Percentiles rank a stretch among this genome's conserved stretches.
These are phyloP conservation scores for Agarophyton chilense DNA, from an alignment of 23 red algal genomes.

Conservation along the genomic window DNA sequence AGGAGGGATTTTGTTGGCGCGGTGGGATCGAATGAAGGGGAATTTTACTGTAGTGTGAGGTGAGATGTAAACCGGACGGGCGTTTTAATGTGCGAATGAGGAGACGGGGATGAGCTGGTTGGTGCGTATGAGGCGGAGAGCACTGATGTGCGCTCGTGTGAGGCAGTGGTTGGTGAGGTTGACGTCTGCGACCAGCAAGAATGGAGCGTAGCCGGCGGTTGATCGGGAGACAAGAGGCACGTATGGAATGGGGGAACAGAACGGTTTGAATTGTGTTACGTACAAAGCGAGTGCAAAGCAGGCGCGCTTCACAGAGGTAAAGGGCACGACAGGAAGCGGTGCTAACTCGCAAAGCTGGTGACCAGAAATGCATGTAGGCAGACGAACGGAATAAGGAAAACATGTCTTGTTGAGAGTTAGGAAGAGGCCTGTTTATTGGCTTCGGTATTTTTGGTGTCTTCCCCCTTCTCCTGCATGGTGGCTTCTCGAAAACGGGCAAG, in stretches of 20 bases:
- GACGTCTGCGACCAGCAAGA: too few species aligned
- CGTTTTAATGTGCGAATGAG: neutral
- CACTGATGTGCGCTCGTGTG: neutral
- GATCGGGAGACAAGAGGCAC: neutral
- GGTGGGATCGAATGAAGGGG: neutral
- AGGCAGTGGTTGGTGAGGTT: too few species aligned
- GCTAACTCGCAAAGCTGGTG: too few species aligned
- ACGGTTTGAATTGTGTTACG: neutral
- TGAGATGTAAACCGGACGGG: neutral
- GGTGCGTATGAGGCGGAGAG: neutral
- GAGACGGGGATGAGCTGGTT: neutral
- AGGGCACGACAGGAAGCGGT: too few species aligned
- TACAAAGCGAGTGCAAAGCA: neutral
- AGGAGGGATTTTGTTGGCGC: constrained; percentile 2
- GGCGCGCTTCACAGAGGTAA: too few species aligned
- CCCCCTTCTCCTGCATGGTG: constrained; percentile 69
- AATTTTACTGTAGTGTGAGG: neutral
- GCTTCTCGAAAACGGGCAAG: constrained; percentile 84
- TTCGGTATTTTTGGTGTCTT: constrained; percentile 64
- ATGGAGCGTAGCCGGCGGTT: neutral
- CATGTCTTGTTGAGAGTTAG: neutral
- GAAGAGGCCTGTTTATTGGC: neutral
- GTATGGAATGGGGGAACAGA: neutral
- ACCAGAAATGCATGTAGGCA: too few species aligned
- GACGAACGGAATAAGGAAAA: neutral